A percentile compares a stretch with the other conserved stretches of the same genome.
These are phyloP conservation scores for Cicer arietinum DNA, from an alignment of 306 rosid species.

Conservation along the genomic window DNA sequence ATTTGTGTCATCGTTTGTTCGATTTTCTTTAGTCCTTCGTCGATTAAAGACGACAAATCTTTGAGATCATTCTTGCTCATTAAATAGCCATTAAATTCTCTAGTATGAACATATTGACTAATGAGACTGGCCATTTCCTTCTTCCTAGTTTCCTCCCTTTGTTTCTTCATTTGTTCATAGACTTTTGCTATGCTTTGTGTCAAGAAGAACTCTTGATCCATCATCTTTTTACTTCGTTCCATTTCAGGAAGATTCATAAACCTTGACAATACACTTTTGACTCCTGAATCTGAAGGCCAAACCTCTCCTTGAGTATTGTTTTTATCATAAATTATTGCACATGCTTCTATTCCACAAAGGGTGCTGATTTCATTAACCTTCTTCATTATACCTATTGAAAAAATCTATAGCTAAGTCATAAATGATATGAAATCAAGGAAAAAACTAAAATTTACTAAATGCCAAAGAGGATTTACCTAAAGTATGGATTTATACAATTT, in stretches of 20 bases:
- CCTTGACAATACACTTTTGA: neutral
- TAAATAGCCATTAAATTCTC: neutral
- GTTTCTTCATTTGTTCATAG: slow-evolving; percentile 20
- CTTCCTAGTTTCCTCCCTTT: slow-evolving; percentile 2
- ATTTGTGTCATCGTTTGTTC: neutral
- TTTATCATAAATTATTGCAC: neutral
- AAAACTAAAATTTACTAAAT: neutral
- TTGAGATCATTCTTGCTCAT: neutral
- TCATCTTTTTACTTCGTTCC: slow-evolving; percentile 40
- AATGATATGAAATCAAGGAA: neutral
- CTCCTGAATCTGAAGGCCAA: slow-evolving; percentile 43
- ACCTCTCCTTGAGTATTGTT: slow-evolving; percentile 41
- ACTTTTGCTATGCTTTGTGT: slow-evolving; percentile 34
- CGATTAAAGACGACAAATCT: neutral
- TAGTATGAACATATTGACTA: neutral
- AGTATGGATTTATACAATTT: neutral
- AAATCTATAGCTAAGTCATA: neutral
- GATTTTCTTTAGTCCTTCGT: neutral
- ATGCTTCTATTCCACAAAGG: slow-evolving; percentile 28
- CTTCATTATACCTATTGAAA: slow-evolving; percentile 9
- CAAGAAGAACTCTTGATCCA: slow-evolving; percentile 39
- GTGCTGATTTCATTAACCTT: slow-evolving; percentile 25
- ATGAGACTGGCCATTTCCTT: slow-evolving; percentile 1
- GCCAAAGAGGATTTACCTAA: neutral
- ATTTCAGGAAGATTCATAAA: slow-evolving; percentile 1